Percentiles rank a stretch among this genome's conserved stretches.
phyloP scores from a whole-genome alignment of 345 rosid genomes.

The Aurinia saxatilis region DNA sequence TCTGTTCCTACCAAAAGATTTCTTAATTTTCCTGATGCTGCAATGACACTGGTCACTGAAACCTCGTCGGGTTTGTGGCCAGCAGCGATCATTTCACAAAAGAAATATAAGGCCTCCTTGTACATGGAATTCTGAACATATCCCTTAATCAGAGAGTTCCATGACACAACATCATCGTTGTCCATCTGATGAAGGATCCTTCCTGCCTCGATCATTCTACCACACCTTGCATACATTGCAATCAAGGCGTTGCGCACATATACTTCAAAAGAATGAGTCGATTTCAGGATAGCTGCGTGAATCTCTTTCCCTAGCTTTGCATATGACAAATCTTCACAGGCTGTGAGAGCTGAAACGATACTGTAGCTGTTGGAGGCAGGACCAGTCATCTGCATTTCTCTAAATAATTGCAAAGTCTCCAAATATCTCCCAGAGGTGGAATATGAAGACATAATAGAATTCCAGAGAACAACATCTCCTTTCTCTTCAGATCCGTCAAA shows the following conservation, averaged over 20 bases:
- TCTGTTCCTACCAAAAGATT: constrained; percentile 63
- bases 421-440: constrained; percentile 35
- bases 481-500: constrained; percentile 41
- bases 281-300: constrained; percentile 59
- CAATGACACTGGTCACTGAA: constrained; percentile 40
- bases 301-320: constrained; percentile 57
- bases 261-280: constrained; percentile 30
- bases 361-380: constrained; percentile 45
- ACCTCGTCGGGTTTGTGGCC: constrained; percentile 52
- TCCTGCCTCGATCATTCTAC: constrained; percentile 43
- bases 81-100: constrained; percentile 38
- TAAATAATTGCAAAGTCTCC: constrained; percentile 55
- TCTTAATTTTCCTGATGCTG: constrained; percentile 56
- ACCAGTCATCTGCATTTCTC: constrained; percentile 48
- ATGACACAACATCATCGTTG: constrained; percentile 46
- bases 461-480: constrained; percentile 67
- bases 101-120: constrained; percentile 44
- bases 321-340: constrained; percentile 42
- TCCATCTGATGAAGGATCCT: constrained; percentile 33
- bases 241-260: constrained; percentile 65
- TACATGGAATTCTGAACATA: constrained; percentile 52
- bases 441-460: constrained; percentile 65
- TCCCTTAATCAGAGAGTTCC: constrained; percentile 64
- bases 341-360: constrained; percentile 62
- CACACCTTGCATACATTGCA: constrained; percentile 56